A percentile compares a stretch with the other conserved stretches of the same genome.
phyloP scores from a whole-genome alignment of 371 early-diverging fungal genomes.

The Syncephalastrum sp. region DNA sequence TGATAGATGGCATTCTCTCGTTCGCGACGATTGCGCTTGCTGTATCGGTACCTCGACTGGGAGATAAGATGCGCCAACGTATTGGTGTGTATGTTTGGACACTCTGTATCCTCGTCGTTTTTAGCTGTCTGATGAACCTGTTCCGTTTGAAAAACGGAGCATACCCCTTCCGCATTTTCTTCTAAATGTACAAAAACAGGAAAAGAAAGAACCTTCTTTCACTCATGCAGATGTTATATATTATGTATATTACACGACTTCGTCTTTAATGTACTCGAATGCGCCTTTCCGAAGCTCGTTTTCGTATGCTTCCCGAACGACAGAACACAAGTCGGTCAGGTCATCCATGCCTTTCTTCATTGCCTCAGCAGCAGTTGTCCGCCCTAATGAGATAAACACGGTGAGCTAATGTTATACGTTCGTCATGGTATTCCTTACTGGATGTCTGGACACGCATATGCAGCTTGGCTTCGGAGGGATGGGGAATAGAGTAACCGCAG shows the following conservation, averaged over 20 bases:
- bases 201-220: slow-evolving; percentile 4
- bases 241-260: too few species aligned
- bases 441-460: slow-evolving; percentile 96
- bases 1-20: slow-evolving; percentile 56
- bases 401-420: not conserved
- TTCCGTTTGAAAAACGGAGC: slow-evolving; percentile 74
- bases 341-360: slow-evolving; percentile 85
- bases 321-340: slow-evolving; percentile 68
- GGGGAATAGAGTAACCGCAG: slow-evolving; percentile 99
- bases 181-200: slow-evolving; percentile 26
- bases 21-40: slow-evolving; percentile 51
- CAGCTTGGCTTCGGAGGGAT: slow-evolving; percentile 96
- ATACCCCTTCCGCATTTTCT: slow-evolving; percentile 76
- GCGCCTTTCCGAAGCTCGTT: slow-evolving; percentile 37
- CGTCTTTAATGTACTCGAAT: too few species aligned
- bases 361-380: slow-evolving; percentile 81
- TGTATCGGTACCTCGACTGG: slow-evolving; percentile 36
- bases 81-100: slow-evolving; percentile 55
- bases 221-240: too few species aligned
- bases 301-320: slow-evolving; percentile 63
- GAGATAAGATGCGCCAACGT: slow-evolving; percentile 49
- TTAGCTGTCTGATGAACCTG: slow-evolving; percentile 61
- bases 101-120: slow-evolving; percentile 54
- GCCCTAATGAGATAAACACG: slow-evolving; percentile 35
- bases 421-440: slow-evolving; percentile 33